Evolutionary conservation across 2,329 filamentous ascomycete genomes (phyloP).

Genomic region (Alternaria panax): DNA sequence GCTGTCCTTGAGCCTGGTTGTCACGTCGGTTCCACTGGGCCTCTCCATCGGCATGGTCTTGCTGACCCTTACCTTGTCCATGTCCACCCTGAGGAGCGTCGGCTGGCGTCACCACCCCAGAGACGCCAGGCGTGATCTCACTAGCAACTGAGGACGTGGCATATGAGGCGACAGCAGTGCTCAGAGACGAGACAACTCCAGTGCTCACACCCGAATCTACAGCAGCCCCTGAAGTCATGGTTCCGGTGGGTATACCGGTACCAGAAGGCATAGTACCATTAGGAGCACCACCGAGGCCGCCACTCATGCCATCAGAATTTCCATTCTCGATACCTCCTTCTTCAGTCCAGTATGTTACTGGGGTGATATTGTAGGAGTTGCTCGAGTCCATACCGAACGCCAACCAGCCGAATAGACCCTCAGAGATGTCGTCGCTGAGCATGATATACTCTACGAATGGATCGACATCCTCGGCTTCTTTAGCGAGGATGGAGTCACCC

Average conservation of each 20-base stretch:
- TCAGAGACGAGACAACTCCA: neutral
- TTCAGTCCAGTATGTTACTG: conserved; percentile 35
- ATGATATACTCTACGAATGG: conserved; percentile 67
- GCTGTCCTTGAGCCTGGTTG: neutral
- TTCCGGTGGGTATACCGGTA: conserved; percentile 23
- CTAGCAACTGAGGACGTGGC: neutral
- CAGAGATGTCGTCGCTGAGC: conserved; percentile 58
- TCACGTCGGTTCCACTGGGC: neutral
- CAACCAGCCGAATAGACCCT: conserved; percentile 47
- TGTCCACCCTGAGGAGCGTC: conserved; percentile 6
- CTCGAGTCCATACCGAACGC: conserved; percentile 41
- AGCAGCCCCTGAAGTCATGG: conserved; percentile 3
- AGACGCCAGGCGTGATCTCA: neutral
- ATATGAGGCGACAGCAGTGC: neutral
- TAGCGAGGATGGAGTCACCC: conserved; percentile 59
- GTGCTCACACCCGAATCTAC: conserved; percentile 3
- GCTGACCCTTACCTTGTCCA: neutral
- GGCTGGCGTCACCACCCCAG: conserved; percentile 7
- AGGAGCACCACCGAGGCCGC: neutral
- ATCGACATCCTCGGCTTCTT: conserved; percentile 58
- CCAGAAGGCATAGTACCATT: conserved; percentile 7
- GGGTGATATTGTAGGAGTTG: conserved; percentile 36
- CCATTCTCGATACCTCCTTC: conserved; percentile 40
- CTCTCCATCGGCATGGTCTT: neutral
- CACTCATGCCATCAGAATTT: neutral